These are phyloP conservation scores for Neoboletus subvelutipes DNA, from an alignment of 768 basidiomycete species.

Conservation along the genomic window DNA sequence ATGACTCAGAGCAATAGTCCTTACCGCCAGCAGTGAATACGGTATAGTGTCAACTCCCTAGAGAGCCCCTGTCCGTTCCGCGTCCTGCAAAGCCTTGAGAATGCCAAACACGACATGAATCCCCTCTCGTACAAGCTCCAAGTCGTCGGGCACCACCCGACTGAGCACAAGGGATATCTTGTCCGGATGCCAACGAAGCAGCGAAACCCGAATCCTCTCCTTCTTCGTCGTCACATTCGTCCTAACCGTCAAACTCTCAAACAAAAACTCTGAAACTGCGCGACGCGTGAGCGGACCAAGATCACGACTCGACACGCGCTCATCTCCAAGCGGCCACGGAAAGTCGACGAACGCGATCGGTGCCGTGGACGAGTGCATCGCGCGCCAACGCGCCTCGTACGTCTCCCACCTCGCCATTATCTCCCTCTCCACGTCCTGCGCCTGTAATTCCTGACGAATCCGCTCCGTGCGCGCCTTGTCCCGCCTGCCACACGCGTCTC, in stretches of 20 bases:
- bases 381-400: constrained; percentile 55
- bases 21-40: constrained; percentile 13
- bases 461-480: constrained; percentile 50
- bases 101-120: constrained; percentile 42
- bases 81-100: constrained; percentile 35
- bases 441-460: constrained; percentile 46
- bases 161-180: constrained; percentile 49
- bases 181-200: constrained; percentile 71
- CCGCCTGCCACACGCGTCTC: constrained; percentile 48
- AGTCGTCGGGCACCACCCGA: constrained; percentile 45
- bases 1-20: background rate
- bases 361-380: constrained; percentile 32
- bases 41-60: background rate
- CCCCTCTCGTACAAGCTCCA: constrained; percentile 45
- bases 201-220: constrained; percentile 55
- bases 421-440: constrained; percentile 43
- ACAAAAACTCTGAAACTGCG: constrained; percentile 50
- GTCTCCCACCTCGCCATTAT: constrained; percentile 46
- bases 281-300: constrained; percentile 37
- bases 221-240: constrained; percentile 42
- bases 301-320: constrained; percentile 14
- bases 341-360: constrained; percentile 49
- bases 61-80: constrained; percentile 24
- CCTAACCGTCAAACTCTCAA: constrained; percentile 44
- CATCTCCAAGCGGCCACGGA: constrained; percentile 56